Evolutionary conservation across 495 filamentous ascomycete genomes (phyloP).

Genomic region (Aspergillus bridgeri): DNA sequence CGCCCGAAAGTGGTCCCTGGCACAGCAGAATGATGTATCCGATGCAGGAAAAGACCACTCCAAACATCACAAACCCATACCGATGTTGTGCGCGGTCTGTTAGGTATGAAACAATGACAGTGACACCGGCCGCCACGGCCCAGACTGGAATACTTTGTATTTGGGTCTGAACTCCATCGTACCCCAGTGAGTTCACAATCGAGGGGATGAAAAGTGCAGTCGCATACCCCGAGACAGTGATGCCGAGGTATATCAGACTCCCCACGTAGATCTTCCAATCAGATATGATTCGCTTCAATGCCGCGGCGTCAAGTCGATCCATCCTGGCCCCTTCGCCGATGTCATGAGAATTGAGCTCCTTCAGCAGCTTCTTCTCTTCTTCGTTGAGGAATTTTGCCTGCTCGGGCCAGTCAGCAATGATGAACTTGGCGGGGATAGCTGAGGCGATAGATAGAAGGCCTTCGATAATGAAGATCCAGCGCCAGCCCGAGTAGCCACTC

Average conservation of each 20-base stretch:
- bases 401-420: slow-evolving; percentile 47
- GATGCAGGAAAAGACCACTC: slow-evolving; percentile 33
- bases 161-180: slow-evolving; percentile 32
- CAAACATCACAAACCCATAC: slow-evolving; percentile 39
- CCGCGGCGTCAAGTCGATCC: slow-evolving; percentile 38
- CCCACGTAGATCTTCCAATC: slow-evolving; percentile 54
- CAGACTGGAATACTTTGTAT: slow-evolving; percentile 44
- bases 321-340: slow-evolving; percentile 40
- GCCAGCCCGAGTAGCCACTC: slow-evolving; percentile 44
- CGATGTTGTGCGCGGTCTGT: slow-evolving; percentile 39
- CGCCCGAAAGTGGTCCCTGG: slow-evolving; percentile 16
- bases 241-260: slow-evolving; percentile 38
- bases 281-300: slow-evolving; percentile 36
- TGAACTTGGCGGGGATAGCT: slow-evolving; percentile 39
- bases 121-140: slow-evolving; percentile 34
- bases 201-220: slow-evolving; percentile 46
- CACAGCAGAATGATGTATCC: slow-evolving; percentile 41
- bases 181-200: slow-evolving; percentile 42
- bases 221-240: slow-evolving; percentile 41
- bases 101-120: slow-evolving; percentile 32
- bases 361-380: slow-evolving; percentile 39
- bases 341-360: slow-evolving; percentile 36
- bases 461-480: slow-evolving; percentile 57
- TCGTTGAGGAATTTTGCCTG: slow-evolving; percentile 39
- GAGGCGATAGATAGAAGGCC: slow-evolving; percentile 49